Base-by-base conservation (phyloP, 768 basidiomycete species). In the Piloderma croceum region DNA sequence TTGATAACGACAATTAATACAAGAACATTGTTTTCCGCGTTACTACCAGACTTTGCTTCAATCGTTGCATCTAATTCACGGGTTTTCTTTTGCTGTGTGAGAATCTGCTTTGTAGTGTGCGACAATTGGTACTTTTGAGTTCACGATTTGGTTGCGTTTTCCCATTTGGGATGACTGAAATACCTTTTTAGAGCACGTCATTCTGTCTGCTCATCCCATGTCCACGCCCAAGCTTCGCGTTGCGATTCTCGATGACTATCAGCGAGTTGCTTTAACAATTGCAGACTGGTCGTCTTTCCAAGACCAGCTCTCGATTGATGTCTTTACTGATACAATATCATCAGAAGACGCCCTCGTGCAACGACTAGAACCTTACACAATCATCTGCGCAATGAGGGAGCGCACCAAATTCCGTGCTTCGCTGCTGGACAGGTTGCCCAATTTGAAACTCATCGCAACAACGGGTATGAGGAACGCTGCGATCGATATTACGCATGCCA, bases 351-450 rank as follows among this genome's bases (percentile, higher is more conserved):
- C 55, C 10, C 65, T 81, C 3, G 70, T 68, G 7, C 50, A 67
- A 29, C 64, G 77, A 38, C 63, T 83, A 31, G 49, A 65, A 34
- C 63, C 68, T 2, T 81, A 75, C 54, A 56, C 73, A 5, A 69
- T 85, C 31, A 65, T 83, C 17, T 77, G 75, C 52, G 68, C 79
- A 3, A 83, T 83, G 80, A 65, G 81, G 37, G 82, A 83, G 48
- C 64, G 82, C 22, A 83, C 81, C 1, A 74, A 71, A 41, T 74
- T 85, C 51, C 53, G 66, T 6, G 54, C 62, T 5, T 60, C 68
- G 1, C 46, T 81, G 7, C 52, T 85, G 32, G 71, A 71, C 39
- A 64, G 66, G 32, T 62, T 85, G 24, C 80, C 80, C 6, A 76
- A 76, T 35, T 65, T 85, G 32, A 69, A 66, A 62, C 58, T 81